Conservation (phyloP, 2,329 filamentous ascomycete species). For the Claviceps pazoutovae region DNA sequence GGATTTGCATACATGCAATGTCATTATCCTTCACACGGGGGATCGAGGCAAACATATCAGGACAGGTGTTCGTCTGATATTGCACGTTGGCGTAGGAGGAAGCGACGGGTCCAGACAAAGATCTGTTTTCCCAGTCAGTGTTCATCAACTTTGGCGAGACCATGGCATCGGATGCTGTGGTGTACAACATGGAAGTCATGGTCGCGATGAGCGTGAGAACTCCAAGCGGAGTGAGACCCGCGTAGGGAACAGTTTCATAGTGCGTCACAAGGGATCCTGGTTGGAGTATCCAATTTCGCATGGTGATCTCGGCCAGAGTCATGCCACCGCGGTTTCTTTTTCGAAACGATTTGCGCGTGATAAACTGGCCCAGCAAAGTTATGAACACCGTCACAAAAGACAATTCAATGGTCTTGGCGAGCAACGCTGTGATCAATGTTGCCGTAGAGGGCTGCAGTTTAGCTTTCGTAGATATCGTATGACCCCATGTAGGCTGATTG, state of each 20-base stretch:
- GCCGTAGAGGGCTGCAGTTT: constrained; percentile 49
- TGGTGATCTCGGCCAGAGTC: constrained; percentile 62
- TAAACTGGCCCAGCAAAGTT: constrained; percentile 57
- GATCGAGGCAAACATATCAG: constrained; percentile 40
- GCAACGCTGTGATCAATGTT: constrained; percentile 49
- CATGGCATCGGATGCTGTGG: constrained; percentile 60
- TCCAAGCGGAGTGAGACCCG: constrained; percentile 50
- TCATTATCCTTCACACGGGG: constrained; percentile 27
- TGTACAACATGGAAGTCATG: constrained; percentile 56
- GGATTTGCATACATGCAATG: constrained; percentile 50
- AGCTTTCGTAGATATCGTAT: constrained; percentile 36
- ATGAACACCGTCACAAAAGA: constrained; percentile 68
- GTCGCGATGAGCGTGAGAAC: constrained; percentile 48
- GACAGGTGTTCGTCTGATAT: constrained; percentile 43
- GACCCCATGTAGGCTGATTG: constrained; percentile 47
- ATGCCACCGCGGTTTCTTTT: constrained; percentile 51
- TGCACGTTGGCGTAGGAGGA: constrained; percentile 48
- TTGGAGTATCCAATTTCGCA: constrained; percentile 62
- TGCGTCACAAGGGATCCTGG: constrained; percentile 61
- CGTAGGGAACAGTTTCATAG: constrained; percentile 49
- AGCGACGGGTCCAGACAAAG: constrained; percentile 42
- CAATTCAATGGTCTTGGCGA: constrained; percentile 66
- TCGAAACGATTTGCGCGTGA: constrained; percentile 55
- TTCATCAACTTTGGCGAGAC: constrained; percentile 58
- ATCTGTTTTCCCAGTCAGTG: constrained; percentile 33